A percentile compares a stretch with the other conserved stretches of the same genome.
These are phyloP conservation scores for Spencermartinsiella ligniputridi DNA, from an alignment of 1,139 yeast genomes.

Conservation along the genomic window DNA sequence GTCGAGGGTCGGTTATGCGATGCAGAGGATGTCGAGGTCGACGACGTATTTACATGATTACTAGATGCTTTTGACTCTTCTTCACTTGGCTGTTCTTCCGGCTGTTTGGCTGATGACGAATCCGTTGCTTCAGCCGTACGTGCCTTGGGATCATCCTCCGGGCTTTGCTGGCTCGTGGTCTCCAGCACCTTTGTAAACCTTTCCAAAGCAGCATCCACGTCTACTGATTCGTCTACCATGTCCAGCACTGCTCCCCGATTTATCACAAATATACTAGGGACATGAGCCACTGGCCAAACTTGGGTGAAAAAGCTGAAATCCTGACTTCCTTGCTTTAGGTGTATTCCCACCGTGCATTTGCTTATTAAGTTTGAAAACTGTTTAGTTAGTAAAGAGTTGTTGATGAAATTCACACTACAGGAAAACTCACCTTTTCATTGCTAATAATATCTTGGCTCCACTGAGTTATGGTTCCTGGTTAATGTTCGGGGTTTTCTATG, in stretches of 20 bases:
- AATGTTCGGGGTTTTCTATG: too few relatives aligned
- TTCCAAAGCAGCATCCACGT: conserved; percentile 28
- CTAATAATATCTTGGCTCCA: background rate
- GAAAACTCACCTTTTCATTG: conserved; percentile 1
- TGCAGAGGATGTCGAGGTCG: conserved; percentile 5
- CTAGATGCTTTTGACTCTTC: too few relatives aligned
- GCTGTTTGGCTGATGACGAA: background rate
- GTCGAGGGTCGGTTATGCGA: background rate
- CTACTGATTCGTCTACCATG: conserved; percentile 36
- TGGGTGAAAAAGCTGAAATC: conserved; percentile 50
- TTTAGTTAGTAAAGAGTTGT: background rate
- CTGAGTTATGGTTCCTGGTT: too few relatives aligned
- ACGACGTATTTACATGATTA: background rate
- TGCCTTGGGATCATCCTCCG: background rate
- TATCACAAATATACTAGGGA: conserved; percentile 50
- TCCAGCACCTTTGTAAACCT: conserved; percentile 25
- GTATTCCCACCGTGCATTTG: conserved; percentile 39
- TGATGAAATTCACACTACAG: too few relatives aligned
- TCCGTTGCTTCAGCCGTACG: background rate
- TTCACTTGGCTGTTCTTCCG: background rate
- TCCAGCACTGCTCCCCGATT: conserved; percentile 45
- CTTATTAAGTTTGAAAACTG: background rate
- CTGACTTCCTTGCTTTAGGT: conserved; percentile 41
- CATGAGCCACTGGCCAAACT: conserved; percentile 43
- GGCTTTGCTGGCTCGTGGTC: background rate